phyloP scores from a whole-genome alignment of 352 stramenopile species.

The Albugo candida region DNA sequence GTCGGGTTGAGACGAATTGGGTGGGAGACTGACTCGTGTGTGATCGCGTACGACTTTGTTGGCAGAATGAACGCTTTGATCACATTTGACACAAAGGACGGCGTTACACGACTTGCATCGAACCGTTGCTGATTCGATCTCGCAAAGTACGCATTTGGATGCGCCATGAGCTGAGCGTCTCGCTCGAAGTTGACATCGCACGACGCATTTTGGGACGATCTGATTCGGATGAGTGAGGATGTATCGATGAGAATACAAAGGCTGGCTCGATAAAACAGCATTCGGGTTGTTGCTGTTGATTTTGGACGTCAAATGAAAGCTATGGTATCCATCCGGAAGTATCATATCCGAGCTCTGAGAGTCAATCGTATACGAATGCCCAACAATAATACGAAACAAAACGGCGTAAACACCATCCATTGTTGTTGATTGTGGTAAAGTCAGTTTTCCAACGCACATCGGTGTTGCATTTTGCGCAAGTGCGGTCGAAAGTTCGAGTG shows the following conservation, averaged over 20 bases:
- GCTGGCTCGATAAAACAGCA: slow-evolving; percentile 11
- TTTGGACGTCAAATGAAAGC: slow-evolving; percentile 31
- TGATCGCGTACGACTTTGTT: slow-evolving; percentile 68
- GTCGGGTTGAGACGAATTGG: slow-evolving; percentile 2
- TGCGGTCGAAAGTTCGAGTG: slow-evolving; percentile 30
- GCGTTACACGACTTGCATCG: slow-evolving; percentile 43
- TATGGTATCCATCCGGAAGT: slow-evolving; percentile 48
- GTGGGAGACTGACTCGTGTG: slow-evolving; percentile 16
- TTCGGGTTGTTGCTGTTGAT: slow-evolving; percentile 1
- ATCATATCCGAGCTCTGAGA: slow-evolving; percentile 18
- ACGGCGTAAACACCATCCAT: slow-evolving; percentile 11
- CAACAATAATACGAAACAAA: slow-evolving; percentile 55
- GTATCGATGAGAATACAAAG: slow-evolving; percentile 51
- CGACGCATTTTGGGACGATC: slow-evolving; percentile 49
- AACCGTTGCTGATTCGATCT: slow-evolving; percentile 25
- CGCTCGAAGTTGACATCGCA: slow-evolving; percentile 30
- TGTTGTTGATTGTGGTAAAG: slow-evolving; percentile 9
- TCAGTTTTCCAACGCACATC: slow-evolving; percentile 47
- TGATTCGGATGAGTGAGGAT: slow-evolving; percentile 19
- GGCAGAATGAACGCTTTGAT: slow-evolving; percentile 50
- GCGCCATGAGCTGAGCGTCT: slow-evolving; percentile 12
- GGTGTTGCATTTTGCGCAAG: slow-evolving; percentile 20
- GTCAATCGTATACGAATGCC: slow-evolving; percentile 25
- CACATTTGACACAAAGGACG: slow-evolving; percentile 38
- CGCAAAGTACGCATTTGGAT: slow-evolving; percentile 32